phyloP scores from a whole-genome alignment of 1,139 yeast genomes.

The Saccharomycopsis phalli region DNA sequence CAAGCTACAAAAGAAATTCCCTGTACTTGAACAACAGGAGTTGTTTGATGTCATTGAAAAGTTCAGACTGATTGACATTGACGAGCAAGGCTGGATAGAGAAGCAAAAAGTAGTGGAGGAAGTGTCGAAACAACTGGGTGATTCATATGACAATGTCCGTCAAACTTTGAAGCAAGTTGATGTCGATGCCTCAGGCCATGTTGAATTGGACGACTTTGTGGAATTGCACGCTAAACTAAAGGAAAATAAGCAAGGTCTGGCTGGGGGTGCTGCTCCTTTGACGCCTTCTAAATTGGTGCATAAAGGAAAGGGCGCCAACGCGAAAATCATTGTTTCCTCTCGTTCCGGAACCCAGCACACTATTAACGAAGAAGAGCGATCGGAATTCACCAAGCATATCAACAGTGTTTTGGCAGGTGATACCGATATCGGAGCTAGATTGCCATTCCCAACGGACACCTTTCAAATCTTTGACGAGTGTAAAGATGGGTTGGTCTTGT shows the following conservation, averaged over 20 bases:
- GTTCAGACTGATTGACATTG: slow-evolving; percentile 69
- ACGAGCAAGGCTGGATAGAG: slow-evolving; percentile 94
- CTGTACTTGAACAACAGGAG: slow-evolving; percentile 77
- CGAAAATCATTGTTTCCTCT: slow-evolving; percentile 69
- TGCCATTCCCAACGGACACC: slow-evolving; percentile 90
- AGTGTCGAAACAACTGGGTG: slow-evolving; percentile 69
- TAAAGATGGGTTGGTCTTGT: slow-evolving; percentile 87
- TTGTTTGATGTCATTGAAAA: slow-evolving; percentile 78
- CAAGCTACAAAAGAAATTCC: slow-evolving; percentile 58
- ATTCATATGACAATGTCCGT: slow-evolving; percentile 85
- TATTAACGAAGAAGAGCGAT: slow-evolving; percentile 92
- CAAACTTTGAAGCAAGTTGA: slow-evolving; percentile 84
- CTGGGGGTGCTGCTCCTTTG: slow-evolving; percentile 23
- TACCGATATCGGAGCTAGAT: slow-evolving; percentile 67
- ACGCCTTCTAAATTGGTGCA: slow-evolving; percentile 34
- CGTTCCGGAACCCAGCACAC: slow-evolving; percentile 94
- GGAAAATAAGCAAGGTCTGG: slow-evolving; percentile 31
- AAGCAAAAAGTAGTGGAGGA: slow-evolving; percentile 84
- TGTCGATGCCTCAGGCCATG: slow-evolving; percentile 95
- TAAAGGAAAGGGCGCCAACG: slow-evolving; percentile 43
- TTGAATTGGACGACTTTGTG: slow-evolving; percentile 92
- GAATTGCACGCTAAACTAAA: slow-evolving; percentile 70
- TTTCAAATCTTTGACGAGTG: slow-evolving; percentile 96
- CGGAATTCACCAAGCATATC: slow-evolving; percentile 93
- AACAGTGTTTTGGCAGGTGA: slow-evolving; percentile 91